phyloP scores from a whole-genome alignment of 129 eudicot genomes.

The Saussurea involucrata region DNA sequence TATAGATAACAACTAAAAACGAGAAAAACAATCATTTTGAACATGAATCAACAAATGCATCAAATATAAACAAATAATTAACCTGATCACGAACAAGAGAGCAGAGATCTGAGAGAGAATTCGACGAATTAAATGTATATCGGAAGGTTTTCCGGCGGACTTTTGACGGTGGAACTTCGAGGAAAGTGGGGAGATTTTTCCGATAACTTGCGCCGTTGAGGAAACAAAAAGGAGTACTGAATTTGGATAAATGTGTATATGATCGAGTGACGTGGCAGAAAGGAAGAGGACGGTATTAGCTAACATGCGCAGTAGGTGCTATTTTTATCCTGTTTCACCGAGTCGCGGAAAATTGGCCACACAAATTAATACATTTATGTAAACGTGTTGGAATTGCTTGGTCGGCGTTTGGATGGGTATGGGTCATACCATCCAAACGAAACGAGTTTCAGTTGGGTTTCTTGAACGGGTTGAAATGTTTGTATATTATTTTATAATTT shows the following conservation, averaged over 20 bases:
- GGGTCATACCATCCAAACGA: too few relatives aligned
- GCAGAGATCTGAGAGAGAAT: slow-evolving; percentile 15
- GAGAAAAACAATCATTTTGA: background rate
- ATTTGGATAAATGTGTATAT: slow-evolving; percentile 25
- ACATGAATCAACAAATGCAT: slow-evolving; percentile 12
- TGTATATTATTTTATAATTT: too few relatives aligned
- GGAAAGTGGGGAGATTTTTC: background rate
- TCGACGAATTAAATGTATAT: slow-evolving; percentile 17
- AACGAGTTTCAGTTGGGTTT: too few relatives aligned
- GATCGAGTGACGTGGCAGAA: slow-evolving; percentile 36
- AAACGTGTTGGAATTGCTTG: slow-evolving; percentile 26
- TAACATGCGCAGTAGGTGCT: slow-evolving; percentile 27
- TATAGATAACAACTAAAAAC: background rate
- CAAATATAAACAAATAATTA: background rate
- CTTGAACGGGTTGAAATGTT: too few relatives aligned
- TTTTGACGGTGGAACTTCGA: slow-evolving; percentile 3
- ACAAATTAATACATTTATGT: background rate
- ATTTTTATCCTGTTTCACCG: slow-evolving; percentile 10
- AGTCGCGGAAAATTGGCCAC: slow-evolving; percentile 46
- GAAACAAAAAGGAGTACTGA: slow-evolving; percentile 11
- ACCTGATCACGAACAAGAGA: slow-evolving; percentile 18
- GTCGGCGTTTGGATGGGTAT: slow-evolving; percentile 11
- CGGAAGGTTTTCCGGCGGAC: slow-evolving; percentile 7
- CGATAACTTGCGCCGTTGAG: slow-evolving; percentile 27
- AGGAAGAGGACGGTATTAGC: slow-evolving; percentile 17